Percentiles rank a stretch among this genome's conserved stretches.
phyloP scores from a whole-genome alignment of 805 yeast species.

The Ogataea minuta region DNA sequence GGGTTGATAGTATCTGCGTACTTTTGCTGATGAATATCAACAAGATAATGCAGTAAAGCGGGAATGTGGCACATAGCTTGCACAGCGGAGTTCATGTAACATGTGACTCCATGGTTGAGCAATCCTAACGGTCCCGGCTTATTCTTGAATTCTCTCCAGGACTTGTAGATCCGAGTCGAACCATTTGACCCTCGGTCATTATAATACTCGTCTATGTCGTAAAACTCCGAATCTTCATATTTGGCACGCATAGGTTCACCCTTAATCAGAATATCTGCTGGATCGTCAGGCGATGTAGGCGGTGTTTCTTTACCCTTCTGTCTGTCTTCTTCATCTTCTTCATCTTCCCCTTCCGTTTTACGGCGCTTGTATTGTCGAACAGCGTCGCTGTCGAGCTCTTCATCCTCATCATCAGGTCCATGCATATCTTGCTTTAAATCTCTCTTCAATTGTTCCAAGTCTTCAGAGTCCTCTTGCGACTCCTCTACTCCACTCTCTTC shows the following conservation, averaged over 20 bases:
- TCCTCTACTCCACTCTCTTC: conserved; percentile 8
- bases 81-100: conserved; percentile 94
- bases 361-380: conserved; percentile 12
- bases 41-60: conserved; percentile 79
- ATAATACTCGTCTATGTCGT: conserved; percentile 53
- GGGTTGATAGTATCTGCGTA: conserved; percentile 45
- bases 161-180: conserved; percentile 60
- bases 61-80: conserved; percentile 91
- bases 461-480: conserved; percentile 18
- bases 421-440: conserved; percentile 33
- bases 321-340: conserved; percentile 26
- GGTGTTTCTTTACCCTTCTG: conserved; percentile 27
- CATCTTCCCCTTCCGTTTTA: conserved; percentile 18
- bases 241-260: conserved; percentile 20
- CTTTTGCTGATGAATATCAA: conserved; percentile 58
- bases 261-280: conserved; percentile 14
- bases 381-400: conserved; percentile 17
- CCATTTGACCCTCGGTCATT: conserved; percentile 65
- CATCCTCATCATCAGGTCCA: conserved; percentile 31
- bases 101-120: conserved; percentile 89
- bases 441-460: conserved; percentile 23
- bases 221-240: conserved; percentile 42
- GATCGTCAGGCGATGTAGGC: conserved; percentile 37
- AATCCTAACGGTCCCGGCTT: conserved; percentile 68
- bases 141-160: conserved; percentile 58